Conservation (phyloP, 139 green algal genomes). For the Closterium sp. region DNA sequence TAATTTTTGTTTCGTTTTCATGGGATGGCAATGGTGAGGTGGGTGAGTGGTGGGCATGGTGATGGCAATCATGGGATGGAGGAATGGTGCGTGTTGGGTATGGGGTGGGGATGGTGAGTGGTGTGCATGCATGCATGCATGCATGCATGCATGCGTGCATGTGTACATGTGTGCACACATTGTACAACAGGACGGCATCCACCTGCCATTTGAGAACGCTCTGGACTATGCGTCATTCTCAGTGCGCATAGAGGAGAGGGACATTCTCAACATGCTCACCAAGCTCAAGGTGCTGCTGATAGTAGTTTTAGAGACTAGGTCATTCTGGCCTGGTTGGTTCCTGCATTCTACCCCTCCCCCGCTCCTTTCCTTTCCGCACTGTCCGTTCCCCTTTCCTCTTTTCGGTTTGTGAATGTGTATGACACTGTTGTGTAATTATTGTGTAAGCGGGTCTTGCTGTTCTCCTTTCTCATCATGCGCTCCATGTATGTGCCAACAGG, state of each 20-base stretch:
- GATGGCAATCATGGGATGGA: background rate
- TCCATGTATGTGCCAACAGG: background rate
- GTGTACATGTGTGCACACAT: no score
- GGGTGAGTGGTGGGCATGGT: background rate
- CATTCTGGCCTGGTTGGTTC: background rate
- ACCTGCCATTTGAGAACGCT: conserved; percentile 37
- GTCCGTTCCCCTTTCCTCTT: no score
- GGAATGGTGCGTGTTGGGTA: background rate
- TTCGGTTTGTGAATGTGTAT: no score
- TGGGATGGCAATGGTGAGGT: no score
- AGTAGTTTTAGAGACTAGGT: background rate
- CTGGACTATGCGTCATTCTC: conserved; percentile 23
- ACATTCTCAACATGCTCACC: conserved; percentile 32
- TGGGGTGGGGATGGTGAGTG: background rate
- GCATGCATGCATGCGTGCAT: background rate
- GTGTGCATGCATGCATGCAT: background rate
- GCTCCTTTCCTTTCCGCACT: no score
- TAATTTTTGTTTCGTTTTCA: no score
- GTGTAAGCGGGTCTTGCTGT: no score
- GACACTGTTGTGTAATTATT: no score
- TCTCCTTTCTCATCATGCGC: background rate
- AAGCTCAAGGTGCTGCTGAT: conserved; percentile 27
- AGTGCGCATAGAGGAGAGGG: conserved; percentile 14
- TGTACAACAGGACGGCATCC: conserved; percentile 29
- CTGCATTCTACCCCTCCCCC: background rate